phyloP scores from a whole-genome alignment of 495 filamentous ascomycete species.

The Immersiella caudata region DNA sequence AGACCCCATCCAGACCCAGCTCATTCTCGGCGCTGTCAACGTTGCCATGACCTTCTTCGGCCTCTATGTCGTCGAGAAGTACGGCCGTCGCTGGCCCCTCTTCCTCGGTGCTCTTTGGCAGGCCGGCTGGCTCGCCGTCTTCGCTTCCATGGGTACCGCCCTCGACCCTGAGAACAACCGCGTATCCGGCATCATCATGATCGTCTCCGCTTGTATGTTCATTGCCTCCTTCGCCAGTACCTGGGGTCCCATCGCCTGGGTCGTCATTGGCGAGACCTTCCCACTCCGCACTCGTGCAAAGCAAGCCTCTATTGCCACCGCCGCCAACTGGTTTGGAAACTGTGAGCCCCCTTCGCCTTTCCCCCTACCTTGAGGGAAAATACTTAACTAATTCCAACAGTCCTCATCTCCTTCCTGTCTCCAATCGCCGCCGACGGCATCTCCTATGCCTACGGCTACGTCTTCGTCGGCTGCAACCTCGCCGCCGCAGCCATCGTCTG shows the following conservation, averaged over 20 bases:
- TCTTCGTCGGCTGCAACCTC: constrained; percentile 74
- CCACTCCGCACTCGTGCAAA: constrained; percentile 72
- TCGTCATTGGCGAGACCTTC: constrained; percentile 74
- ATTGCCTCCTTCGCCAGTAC: constrained; percentile 60
- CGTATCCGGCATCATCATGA: constrained; percentile 65
- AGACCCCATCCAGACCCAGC: constrained; percentile 66
- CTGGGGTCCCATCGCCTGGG: constrained; percentile 83
- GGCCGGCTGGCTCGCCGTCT: constrained; percentile 69
- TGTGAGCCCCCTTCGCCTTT: constrained; percentile 38
- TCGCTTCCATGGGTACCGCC: constrained; percentile 61
- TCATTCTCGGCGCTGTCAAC: constrained; percentile 74
- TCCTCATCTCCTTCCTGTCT: constrained; percentile 83
- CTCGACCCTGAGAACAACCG: constrained; percentile 52
- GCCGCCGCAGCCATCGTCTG: constrained; percentile 67
- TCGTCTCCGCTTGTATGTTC: constrained; percentile 76
- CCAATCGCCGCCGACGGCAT: constrained; percentile 73
- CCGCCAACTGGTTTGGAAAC: constrained; percentile 80
- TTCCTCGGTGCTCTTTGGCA: constrained; percentile 68
- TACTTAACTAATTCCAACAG: constrained; percentile 18
- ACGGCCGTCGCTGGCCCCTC: constrained; percentile 66
- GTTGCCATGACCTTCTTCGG: constrained; percentile 67
- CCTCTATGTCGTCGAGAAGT: constrained; percentile 68
- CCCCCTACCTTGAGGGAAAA: not conserved
- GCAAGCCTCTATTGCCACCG: constrained; percentile 71
- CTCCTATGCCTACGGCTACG: constrained; percentile 75